These are phyloP conservation scores for Beauveria asiatica DNA, from an alignment of 2,329 filamentous ascomycete genomes.

Conservation along the genomic window DNA sequence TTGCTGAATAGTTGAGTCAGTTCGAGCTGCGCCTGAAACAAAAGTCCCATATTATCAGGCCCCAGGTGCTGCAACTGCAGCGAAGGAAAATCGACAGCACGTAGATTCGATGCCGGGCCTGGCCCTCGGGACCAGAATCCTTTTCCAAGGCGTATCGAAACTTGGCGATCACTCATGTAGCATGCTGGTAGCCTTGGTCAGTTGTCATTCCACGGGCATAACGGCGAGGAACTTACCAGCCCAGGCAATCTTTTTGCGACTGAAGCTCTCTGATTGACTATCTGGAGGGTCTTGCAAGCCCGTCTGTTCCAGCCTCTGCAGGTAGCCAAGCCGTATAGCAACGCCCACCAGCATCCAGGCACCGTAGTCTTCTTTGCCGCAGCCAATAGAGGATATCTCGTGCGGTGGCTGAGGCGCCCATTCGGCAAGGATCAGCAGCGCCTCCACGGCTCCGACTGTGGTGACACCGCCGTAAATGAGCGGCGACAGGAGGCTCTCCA, in stretches of 20 bases:
- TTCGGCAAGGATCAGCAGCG: slow-evolving; percentile 60
- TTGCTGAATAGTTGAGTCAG: slow-evolving; percentile 66
- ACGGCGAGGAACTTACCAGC: slow-evolving; percentile 33
- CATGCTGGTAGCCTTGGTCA: slow-evolving; percentile 31
- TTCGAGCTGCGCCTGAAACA: slow-evolving; percentile 64
- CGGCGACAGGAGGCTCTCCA: slow-evolving; percentile 59
- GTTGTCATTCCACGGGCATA: background rate
- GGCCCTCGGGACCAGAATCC: slow-evolving; percentile 68
- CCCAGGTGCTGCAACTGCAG: slow-evolving; percentile 49
- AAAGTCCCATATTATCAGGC: slow-evolving; percentile 57
- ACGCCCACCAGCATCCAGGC: slow-evolving; percentile 72
- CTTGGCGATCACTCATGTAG: slow-evolving; percentile 58
- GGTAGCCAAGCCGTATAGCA: slow-evolving; percentile 61
- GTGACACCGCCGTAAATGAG: slow-evolving; percentile 59
- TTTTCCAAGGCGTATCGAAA: slow-evolving; percentile 62
- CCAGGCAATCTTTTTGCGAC: slow-evolving; percentile 60
- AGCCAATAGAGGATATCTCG: slow-evolving; percentile 53
- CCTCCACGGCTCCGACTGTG: slow-evolving; percentile 63
- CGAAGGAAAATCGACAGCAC: slow-evolving; percentile 60
- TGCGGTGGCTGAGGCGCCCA: slow-evolving; percentile 62
- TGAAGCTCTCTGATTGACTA: slow-evolving; percentile 49
- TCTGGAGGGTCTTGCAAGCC: slow-evolving; percentile 54
- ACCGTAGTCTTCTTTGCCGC: slow-evolving; percentile 65
- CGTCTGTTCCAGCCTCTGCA: slow-evolving; percentile 60
- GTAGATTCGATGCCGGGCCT: slow-evolving; percentile 55